Evolutionary conservation across 176 grass and related monocot species (phyloP).

Genomic region (Aechmea fasciata): DNA sequence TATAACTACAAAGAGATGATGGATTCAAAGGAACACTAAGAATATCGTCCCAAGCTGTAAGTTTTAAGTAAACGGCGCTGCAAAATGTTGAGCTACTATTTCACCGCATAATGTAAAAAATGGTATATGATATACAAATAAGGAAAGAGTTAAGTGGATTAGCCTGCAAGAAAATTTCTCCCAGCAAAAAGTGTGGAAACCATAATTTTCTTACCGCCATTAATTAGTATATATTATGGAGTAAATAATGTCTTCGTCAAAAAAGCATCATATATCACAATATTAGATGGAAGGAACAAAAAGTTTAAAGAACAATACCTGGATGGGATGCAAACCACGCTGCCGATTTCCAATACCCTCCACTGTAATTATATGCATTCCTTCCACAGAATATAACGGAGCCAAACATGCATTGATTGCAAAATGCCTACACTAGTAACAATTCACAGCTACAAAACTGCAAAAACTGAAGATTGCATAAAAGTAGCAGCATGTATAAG

Average conservation of each 20-base stretch:
- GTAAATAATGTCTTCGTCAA: not conserved
- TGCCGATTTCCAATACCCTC: slow-evolving; percentile 80
- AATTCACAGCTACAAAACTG: not conserved
- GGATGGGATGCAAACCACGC: slow-evolving; percentile 76
- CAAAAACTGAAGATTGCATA: not conserved
- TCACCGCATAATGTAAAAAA: not conserved
- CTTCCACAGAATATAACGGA: slow-evolving; percentile 91
- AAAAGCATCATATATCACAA: not conserved
- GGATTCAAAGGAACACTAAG: not conserved
- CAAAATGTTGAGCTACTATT: slow-evolving; percentile 4
- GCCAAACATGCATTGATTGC: slow-evolving; percentile 93
- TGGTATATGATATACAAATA: not conserved
- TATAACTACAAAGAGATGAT: too few species aligned
- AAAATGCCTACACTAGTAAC: slow-evolving; percentile 60
- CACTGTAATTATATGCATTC: slow-evolving; percentile 96
- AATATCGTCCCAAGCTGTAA: not conserved
- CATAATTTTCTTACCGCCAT: too few species aligned
- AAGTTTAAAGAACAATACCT: slow-evolving; percentile 40
- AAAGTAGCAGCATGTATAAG: not conserved
- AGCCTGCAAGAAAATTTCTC: too few species aligned
- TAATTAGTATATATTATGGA: too few species aligned
- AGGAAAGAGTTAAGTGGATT: too few species aligned
- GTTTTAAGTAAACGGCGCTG: not conserved
- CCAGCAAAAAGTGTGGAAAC: too few species aligned
- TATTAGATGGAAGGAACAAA: slow-evolving; percentile 8